These are phyloP conservation scores for Pseudogymnoascus sp. DNA, from an alignment of 2,329 filamentous ascomycete genomes.

Conservation along the genomic window DNA sequence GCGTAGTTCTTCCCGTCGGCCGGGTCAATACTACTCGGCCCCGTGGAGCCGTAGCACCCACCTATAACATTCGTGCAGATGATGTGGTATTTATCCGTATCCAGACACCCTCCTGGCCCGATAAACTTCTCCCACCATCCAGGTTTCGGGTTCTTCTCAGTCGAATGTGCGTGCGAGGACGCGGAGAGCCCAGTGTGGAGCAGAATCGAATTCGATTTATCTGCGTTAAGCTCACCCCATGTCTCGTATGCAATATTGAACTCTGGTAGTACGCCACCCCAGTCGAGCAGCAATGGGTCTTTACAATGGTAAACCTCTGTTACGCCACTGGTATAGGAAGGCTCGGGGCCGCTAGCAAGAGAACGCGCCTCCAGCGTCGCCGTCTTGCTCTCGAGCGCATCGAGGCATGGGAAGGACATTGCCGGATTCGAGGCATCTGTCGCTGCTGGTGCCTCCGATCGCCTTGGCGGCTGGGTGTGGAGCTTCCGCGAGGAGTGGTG, in stretches of 20 bases:
- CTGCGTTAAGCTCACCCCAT: constrained; percentile 73
- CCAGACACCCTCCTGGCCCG: constrained; percentile 71
- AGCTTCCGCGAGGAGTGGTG: constrained; percentile 19
- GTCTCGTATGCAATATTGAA: constrained; percentile 91
- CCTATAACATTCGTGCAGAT: constrained; percentile 97
- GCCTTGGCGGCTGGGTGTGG: constrained; percentile 20
- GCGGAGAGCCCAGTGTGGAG: constrained; percentile 91
- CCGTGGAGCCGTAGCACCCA: constrained; percentile 92
- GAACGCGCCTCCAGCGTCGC: constrained; percentile 61
- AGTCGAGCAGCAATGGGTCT: constrained; percentile 75
- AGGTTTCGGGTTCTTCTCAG: constrained; percentile 72
- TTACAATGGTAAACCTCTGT: constrained; percentile 68
- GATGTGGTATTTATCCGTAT: constrained; percentile 85
- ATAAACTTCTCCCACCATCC: constrained; percentile 99
- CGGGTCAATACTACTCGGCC: constrained; percentile 79
- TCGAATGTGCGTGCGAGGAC: constrained; percentile 95
- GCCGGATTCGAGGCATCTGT: constrained; percentile 62
- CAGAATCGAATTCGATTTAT: constrained; percentile 81
- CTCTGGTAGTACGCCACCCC: constrained; percentile 83
- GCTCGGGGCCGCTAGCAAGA: constrained; percentile 72
- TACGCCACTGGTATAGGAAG: constrained; percentile 85
- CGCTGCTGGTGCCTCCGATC: constrained; percentile 15
- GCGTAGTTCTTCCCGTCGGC: constrained; percentile 82
- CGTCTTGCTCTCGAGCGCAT: constrained; percentile 71
- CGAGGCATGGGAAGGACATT: constrained; percentile 83